Evolutionary conservation across 2,329 filamentous ascomycete species (phyloP).

Genomic region (Calonectria montana): DNA sequence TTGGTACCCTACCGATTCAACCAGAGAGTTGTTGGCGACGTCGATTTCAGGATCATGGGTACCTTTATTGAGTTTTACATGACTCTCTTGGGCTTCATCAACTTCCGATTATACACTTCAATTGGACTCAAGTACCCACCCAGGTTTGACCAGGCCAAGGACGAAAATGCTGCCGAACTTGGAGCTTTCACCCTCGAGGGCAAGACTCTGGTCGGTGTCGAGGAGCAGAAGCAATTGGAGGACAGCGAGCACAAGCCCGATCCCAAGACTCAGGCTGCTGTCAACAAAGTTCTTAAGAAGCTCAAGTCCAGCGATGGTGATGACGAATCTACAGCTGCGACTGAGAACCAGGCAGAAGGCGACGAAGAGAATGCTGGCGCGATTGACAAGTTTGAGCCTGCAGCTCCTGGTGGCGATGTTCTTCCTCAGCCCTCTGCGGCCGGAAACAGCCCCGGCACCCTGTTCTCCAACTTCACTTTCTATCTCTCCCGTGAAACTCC

Average conservation of each 20-base stretch:
- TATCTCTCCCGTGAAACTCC: constrained; percentile 95
- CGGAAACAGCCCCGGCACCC: constrained; percentile 74
- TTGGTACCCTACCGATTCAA: constrained; percentile 98
- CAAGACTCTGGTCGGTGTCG: constrained; percentile 67
- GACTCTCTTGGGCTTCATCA: constrained; percentile 93
- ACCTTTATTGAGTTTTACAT: constrained; percentile 99
- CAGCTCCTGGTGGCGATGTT: constrained; percentile 85
- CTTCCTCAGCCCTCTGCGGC: constrained; percentile 81
- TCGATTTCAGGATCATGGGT: constrained; percentile 99
- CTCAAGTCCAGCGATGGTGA: constrained; percentile 67
- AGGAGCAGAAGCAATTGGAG: constrained; percentile 65
- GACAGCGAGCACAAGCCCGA: constrained; percentile 63
- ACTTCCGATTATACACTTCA: constrained; percentile 93
- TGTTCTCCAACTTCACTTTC: constrained; percentile 91
- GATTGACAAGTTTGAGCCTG: constrained; percentile 93
- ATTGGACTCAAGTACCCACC: constrained; percentile 95
- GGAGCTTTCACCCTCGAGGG: constrained; percentile 92
- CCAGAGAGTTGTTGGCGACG: constrained; percentile 90
- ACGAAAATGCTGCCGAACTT: constrained; percentile 90
- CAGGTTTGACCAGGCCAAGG: constrained; percentile 88
- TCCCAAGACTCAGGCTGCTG: constrained; percentile 72
- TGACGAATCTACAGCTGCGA: constrained; percentile 53
- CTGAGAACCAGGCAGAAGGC: constrained; percentile 55
- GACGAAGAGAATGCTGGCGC: constrained; percentile 66
- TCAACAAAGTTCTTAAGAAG: constrained; percentile 76